Evolutionary conservation across 2,329 filamentous ascomycete species (phyloP).

Genomic region (Ciborinia camelliae): DNA sequence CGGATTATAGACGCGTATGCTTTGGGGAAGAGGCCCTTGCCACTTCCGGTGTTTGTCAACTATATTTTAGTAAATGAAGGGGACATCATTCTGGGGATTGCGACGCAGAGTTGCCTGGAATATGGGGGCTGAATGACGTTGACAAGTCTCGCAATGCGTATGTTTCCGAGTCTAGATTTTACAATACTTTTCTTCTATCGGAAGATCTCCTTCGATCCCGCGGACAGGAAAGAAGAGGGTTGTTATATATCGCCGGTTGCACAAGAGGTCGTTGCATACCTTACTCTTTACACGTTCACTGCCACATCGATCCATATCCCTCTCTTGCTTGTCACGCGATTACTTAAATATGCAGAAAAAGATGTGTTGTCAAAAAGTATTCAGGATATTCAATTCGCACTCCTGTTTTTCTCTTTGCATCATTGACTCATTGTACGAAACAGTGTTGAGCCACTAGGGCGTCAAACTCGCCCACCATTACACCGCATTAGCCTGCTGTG

Average conservation of each 20-base stretch:
- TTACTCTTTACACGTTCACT: neutral
- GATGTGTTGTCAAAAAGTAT: neutral
- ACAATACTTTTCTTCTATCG: neutral
- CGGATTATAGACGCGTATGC: neutral
- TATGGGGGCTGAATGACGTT: neutral
- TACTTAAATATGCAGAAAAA: neutral
- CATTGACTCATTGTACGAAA: neutral
- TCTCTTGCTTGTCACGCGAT: neutral
- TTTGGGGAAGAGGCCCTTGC: neutral
- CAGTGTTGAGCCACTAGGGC: slow-evolving; percentile 4
- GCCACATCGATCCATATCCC: neutral
- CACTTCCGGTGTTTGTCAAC: neutral
- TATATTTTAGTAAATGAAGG: neutral
- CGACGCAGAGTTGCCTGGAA: neutral
- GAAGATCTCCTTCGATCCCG: neutral
- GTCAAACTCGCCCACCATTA: slow-evolving; percentile 7
- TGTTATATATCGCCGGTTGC: neutral
- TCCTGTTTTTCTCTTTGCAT: neutral
- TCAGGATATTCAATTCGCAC: neutral
- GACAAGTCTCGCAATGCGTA: neutral
- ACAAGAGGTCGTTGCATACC: neutral
- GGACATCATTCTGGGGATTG: neutral
- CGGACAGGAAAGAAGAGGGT: neutral
- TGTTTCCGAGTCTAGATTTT: neutral
- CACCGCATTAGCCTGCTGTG: slow-evolving; percentile 15